Evolutionary conservation across 1,139 yeast species (phyloP).

Genomic region (Yamadazyma siamensis): DNA sequence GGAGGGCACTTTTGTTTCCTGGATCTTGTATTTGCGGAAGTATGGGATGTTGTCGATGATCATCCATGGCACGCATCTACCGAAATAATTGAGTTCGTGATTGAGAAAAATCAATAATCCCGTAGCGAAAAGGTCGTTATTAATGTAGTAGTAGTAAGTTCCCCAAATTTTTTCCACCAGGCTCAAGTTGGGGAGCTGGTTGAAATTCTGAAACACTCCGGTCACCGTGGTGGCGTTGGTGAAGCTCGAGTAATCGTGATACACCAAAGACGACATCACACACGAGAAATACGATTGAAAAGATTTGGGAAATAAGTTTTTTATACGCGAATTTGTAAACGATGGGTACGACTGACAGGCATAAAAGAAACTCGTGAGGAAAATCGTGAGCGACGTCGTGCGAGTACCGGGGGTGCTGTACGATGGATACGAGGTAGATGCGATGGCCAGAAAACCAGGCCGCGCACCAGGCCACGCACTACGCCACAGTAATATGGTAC

Average conservation of each 20-base stretch:
- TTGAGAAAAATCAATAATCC: constrained; percentile 70
- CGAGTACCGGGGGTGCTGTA: too few relatives aligned
- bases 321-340: too few relatives aligned
- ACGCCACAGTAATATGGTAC: too few relatives aligned
- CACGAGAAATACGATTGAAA: constrained; percentile 3
- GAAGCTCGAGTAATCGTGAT: constrained; percentile 40
- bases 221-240: constrained; percentile 36
- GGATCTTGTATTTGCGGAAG: constrained; percentile 77
- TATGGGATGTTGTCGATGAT: constrained; percentile 73
- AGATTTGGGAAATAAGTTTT: too few relatives aligned
- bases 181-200: constrained; percentile 24
- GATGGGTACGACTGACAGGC: constrained; percentile 3
- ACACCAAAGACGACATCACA: constrained; percentile 21
- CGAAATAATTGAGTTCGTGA: constrained; percentile 82
- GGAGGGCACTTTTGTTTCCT: constrained; percentile 73
- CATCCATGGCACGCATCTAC: constrained; percentile 82
- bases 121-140: constrained; percentile 51
- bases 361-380: too few relatives aligned
- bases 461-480: too few relatives aligned
- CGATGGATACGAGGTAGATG: too few relatives aligned
- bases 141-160: constrained; percentile 39
- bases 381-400: too few relatives aligned
- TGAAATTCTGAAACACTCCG: constrained; percentile 36
- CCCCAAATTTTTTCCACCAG: constrained; percentile 40
- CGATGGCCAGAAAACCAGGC: too few relatives aligned